These are phyloP conservation scores for Trichoderma aggressivum DNA, from an alignment of 2,329 filamentous ascomycete genomes.

Conservation along the genomic window DNA sequence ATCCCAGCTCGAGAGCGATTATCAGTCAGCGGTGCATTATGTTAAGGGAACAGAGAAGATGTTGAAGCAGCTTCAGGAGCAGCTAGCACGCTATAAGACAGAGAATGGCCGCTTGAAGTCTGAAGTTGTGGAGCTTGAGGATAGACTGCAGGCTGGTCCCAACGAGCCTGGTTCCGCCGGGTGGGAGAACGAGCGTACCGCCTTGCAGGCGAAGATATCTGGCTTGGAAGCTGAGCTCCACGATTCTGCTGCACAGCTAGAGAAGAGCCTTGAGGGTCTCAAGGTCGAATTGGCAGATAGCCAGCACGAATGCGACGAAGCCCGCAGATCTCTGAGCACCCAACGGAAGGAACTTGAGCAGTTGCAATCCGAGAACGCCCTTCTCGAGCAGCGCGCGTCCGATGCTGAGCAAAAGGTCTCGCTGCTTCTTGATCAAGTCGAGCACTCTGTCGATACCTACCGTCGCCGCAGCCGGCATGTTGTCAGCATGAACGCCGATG, in stretches of 20 bases:
- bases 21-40: constrained; percentile 96
- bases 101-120: constrained; percentile 80
- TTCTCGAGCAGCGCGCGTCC: constrained; percentile 77
- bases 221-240: constrained; percentile 67
- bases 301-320: constrained; percentile 64
- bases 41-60: constrained; percentile 99
- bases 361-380: constrained; percentile 75
- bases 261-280: constrained; percentile 66
- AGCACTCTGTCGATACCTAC: constrained; percentile 90
- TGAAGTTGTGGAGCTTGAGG: constrained; percentile 69
- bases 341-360: constrained; percentile 71
- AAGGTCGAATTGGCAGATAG: constrained; percentile 65
- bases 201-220: constrained; percentile 66
- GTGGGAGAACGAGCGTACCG: constrained; percentile 72
- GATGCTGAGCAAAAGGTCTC: constrained; percentile 94
- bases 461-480: constrained; percentile 68
- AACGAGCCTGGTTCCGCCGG: constrained; percentile 46
- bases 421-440: constrained; percentile 89
- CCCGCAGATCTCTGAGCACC: constrained; percentile 54
- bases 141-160: constrained; percentile 41
- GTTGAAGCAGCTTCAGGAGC: constrained; percentile 97
- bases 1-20: constrained; percentile 90
- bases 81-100: constrained; percentile 86
- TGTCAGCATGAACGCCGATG: constrained; percentile 50
- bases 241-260: constrained; percentile 62